phyloP scores from a whole-genome alignment of 768 basidiomycete genomes.

The Hemileccinum impolitum region DNA sequence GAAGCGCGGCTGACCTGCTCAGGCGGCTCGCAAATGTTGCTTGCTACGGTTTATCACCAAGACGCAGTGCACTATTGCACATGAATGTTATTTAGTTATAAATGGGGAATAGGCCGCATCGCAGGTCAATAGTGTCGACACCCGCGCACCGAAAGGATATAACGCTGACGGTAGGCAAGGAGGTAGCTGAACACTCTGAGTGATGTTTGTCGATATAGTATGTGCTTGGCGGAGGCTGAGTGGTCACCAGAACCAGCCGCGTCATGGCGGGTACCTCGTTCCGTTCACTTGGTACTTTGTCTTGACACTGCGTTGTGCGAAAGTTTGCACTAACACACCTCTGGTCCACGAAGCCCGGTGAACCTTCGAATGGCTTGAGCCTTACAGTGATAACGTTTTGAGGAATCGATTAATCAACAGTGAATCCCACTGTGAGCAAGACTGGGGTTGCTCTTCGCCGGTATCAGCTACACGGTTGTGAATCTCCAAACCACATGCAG shows the following conservation, averaged over 20 bases:
- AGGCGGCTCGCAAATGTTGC: slow-evolving; percentile 11
- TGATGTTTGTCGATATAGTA: too few species aligned
- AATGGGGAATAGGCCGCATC: slow-evolving; percentile 45
- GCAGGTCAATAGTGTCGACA: slow-evolving; percentile 62
- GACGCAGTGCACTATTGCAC: slow-evolving; percentile 22
- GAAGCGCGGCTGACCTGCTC: slow-evolving; percentile 7
- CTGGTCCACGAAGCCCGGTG: slow-evolving; percentile 85
- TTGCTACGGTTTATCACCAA: slow-evolving; percentile 36
- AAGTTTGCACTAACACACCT: slow-evolving; percentile 91
- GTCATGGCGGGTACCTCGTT: slow-evolving; percentile 61
- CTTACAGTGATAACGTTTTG: slow-evolving; percentile 10
- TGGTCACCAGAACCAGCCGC: slow-evolving; percentile 93
- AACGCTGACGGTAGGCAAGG: slow-evolving; percentile 85
- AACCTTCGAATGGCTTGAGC: slow-evolving; percentile 3
- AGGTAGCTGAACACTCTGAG: too few species aligned
- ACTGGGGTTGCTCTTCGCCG: too few species aligned
- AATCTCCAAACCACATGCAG: too few species aligned
- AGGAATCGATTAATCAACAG: background rate
- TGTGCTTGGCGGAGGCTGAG: slow-evolving; percentile 98
- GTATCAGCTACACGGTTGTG: too few species aligned
- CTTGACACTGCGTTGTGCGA: slow-evolving; percentile 47
- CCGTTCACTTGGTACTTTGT: background rate
- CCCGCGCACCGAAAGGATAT: slow-evolving; percentile 73
- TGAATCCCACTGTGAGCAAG: too few species aligned
- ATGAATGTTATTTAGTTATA: background rate